Conservation (phyloP, 1,139 yeast species). For the Tardiomyces blankii region DNA sequence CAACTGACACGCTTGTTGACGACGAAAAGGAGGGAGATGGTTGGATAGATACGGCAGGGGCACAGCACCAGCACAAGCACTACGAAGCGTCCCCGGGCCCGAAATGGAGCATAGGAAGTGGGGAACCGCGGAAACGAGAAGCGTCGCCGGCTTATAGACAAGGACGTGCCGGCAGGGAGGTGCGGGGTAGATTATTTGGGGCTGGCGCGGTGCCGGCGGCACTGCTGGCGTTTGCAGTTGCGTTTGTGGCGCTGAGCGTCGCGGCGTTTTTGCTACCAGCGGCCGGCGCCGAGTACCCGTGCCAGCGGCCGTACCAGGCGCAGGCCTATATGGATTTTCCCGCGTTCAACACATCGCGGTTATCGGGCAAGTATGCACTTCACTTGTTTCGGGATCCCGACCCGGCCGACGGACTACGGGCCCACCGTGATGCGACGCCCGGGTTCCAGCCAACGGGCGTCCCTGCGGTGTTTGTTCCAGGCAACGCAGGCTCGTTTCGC, state of each 20-base stretch:
- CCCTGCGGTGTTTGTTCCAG: slow-evolving; percentile 90
- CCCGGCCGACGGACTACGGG: not conserved
- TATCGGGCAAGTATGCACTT: slow-evolving; percentile 64
- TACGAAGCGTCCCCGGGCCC: not conserved
- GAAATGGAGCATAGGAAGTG: not conserved
- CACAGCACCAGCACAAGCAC: not conserved
- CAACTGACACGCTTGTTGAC: not conserved
- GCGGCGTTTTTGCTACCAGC: slow-evolving; percentile 6
- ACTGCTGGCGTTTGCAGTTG: slow-evolving; percentile 1
- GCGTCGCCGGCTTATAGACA: no score
- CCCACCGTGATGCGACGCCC: not conserved
- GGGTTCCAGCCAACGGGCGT: not conserved
- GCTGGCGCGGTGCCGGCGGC: not conserved
- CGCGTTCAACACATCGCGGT: slow-evolving; percentile 51
- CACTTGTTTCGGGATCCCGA: slow-evolving; percentile 41
- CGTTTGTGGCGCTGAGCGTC: slow-evolving; percentile 3
- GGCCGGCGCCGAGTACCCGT: slow-evolving; percentile 4
- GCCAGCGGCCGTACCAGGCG: slow-evolving; percentile 12
- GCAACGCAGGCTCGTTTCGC: slow-evolving; percentile 90
- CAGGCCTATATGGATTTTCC: slow-evolving; percentile 66
- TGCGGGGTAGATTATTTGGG: no score
- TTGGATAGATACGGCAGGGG: not conserved
- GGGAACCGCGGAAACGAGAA: not conserved
- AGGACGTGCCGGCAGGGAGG: no score
- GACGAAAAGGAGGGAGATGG: not conserved